Conservation (phyloP, 768 basidiomycete species). For the Suillus occidentalis region DNA sequence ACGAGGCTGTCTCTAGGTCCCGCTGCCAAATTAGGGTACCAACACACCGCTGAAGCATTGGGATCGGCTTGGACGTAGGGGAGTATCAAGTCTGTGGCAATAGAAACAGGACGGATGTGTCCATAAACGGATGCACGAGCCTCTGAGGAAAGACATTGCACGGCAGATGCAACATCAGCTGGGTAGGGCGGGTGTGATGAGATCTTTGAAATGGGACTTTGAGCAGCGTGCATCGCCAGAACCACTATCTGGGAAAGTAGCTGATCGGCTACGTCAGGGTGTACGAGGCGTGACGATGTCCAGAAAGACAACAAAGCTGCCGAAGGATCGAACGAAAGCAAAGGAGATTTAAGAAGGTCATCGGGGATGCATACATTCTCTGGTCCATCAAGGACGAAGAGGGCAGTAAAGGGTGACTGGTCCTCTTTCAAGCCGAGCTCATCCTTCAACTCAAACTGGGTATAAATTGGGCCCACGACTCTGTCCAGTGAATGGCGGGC, state of each 20-base stretch:
- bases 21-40: slow-evolving; percentile 21
- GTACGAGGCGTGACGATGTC: slow-evolving; percentile 15
- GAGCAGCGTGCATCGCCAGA: slow-evolving; percentile 4
- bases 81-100: slow-evolving; percentile 27
- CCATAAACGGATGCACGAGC: slow-evolving; percentile 13
- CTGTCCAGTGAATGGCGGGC: slow-evolving; percentile 12
- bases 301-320: slow-evolving; percentile 16
- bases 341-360: not conserved
- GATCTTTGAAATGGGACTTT: slow-evolving; percentile 13
- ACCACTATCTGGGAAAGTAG: slow-evolving; percentile 22
- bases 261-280: slow-evolving; percentile 12
- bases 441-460: not conserved
- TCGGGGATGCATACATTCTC: not conserved
- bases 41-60: slow-evolving; percentile 19
- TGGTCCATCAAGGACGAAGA: slow-evolving; percentile 15
- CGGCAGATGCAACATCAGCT: slow-evolving; percentile 17
- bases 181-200: slow-evolving; percentile 10
- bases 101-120: slow-evolving; percentile 19
- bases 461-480: not conserved
- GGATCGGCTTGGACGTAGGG: slow-evolving; percentile 18
- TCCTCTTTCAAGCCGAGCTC: slow-evolving; percentile 1
- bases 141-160: slow-evolving; percentile 16
- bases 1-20: not conserved
- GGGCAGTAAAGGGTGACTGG: slow-evolving; percentile 16
- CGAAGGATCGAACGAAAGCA: slow-evolving; percentile 13